Evolutionary conservation across 306 rosid species (phyloP), one percentile per base, ranked within the genome.

Genomic region (Pterocarpus macrocarpus): DNA sequence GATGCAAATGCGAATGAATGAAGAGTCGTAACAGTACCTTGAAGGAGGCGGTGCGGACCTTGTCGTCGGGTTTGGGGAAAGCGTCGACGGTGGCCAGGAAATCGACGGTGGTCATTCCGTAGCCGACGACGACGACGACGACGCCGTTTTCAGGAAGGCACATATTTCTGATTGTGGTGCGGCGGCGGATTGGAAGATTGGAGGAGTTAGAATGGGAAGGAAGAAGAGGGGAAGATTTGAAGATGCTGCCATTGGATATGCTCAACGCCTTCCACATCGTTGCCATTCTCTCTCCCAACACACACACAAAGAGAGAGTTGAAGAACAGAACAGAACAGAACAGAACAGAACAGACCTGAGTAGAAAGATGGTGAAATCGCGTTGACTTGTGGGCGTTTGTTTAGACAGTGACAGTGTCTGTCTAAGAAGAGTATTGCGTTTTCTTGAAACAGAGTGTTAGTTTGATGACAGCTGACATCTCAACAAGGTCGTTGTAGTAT

Each of bases 61-160:
- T 86, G 58, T 86, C 85, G 76, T 86, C 90, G 4, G 87, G 90
- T 30, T 86, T 72, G 9, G 90, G 87, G 73, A 28, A 86, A 39
- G 72, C 68, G 41, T 86, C 89, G 2, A 86, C 89, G 1, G 87
- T 83, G n/a, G 83, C 89, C 16, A 86, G 16, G 75, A 86, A 83
- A 77, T 86, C 90, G 52, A 86, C 83, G 7, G 87, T 5, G 32
- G 76, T 58, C 90, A 86, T 83, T 77, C 90, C 87, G 72, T 28
- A 83, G 0, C 87, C 87, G 1, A 86, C 69, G 80, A 86, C 87
- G 1, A 86, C 69, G 80, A 86, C 87, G 17, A 86, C 76, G 79
- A 63, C 12, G 68, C 80, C 76, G 47, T 47, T 73, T 28, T 87
- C 83, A 52, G 85, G 79, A 77, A 75, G 64, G 43, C 17, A 78